Evolutionary conservation across 208 protist species (phyloP).

Genomic region (Lotmaria passim): DNA sequence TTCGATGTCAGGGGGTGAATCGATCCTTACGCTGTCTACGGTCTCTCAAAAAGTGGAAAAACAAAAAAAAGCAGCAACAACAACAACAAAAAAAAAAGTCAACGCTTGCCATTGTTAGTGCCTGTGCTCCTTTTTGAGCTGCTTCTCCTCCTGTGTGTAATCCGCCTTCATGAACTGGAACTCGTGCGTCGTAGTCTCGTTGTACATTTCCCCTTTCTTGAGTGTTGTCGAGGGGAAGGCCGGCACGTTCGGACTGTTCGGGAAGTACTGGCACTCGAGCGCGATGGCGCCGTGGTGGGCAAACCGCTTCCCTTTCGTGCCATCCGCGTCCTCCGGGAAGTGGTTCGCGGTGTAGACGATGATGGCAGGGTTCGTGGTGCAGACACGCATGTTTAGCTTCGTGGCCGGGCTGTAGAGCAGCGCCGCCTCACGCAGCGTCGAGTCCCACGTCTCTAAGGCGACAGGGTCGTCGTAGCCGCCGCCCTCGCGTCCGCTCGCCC

Average conservation of each 20-base stretch:
- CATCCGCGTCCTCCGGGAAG: constrained; percentile 56
- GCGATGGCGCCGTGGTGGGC: constrained; percentile 63
- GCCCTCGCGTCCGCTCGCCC: constrained; percentile 31
- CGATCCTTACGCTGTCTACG: too few species aligned
- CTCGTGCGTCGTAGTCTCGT: constrained; percentile 65
- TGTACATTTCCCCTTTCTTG: constrained; percentile 67
- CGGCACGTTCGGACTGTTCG: constrained; percentile 68
- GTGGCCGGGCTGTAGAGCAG: constrained; percentile 67
- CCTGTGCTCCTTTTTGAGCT: not conserved
- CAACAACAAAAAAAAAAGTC: not conserved
- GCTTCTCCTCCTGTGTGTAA: constrained; percentile 27
- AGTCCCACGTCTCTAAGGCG: constrained; percentile 77
- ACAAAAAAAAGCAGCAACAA: constrained; percentile 12
- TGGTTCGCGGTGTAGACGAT: constrained; percentile 75
- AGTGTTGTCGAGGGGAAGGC: constrained; percentile 68
- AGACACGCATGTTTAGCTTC: constrained; percentile 65
- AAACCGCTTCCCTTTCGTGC: constrained; percentile 63
- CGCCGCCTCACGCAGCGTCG: constrained; percentile 66
- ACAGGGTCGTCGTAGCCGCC: constrained; percentile 81
- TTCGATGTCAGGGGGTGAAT: too few species aligned
- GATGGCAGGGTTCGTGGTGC: constrained; percentile 70
- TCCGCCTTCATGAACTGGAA: constrained; percentile 59
- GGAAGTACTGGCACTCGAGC: constrained; percentile 84
- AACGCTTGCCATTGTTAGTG: constrained; percentile 8
- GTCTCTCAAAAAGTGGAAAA: not conserved